Evolutionary conservation across 208 protist genomes (phyloP).

Genomic region (Entamoeba invadens): DNA sequence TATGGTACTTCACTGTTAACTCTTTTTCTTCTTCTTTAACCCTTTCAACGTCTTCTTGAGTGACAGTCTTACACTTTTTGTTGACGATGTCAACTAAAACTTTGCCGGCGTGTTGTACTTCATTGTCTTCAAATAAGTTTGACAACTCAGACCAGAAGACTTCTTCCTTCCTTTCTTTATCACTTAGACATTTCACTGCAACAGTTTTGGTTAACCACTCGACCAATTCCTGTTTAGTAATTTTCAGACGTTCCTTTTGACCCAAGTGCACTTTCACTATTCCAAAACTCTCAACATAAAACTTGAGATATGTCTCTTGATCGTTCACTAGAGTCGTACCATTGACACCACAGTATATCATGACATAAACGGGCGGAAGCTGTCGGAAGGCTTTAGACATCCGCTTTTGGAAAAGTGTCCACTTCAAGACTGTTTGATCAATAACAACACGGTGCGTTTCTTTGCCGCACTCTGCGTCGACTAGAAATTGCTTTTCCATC

Average conservation of each 20-base stretch:
- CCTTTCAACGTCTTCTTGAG: not conserved
- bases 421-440: not conserved
- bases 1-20: not conserved
- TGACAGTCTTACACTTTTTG: not conserved
- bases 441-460: not conserved
- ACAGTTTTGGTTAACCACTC: not conserved
- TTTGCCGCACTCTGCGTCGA: not conserved
- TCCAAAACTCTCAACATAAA: not conserved
- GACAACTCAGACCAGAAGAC: not conserved
- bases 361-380: not conserved
- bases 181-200: too few species aligned
- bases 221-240: not conserved
- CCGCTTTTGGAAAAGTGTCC: not conserved
- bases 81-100: not conserved
- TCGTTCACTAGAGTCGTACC: not conserved
- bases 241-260: not conserved
- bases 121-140: not conserved
- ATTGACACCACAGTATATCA: not conserved
- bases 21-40: not conserved
- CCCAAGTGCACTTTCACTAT: not conserved
- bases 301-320: not conserved
- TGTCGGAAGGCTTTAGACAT: not conserved
- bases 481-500: not conserved
- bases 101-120: not conserved
- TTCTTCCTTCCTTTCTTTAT: too few species aligned